Conservation (phyloP, 2,329 filamentous ascomycete genomes). For the Diaporthe aspalathi region DNA sequence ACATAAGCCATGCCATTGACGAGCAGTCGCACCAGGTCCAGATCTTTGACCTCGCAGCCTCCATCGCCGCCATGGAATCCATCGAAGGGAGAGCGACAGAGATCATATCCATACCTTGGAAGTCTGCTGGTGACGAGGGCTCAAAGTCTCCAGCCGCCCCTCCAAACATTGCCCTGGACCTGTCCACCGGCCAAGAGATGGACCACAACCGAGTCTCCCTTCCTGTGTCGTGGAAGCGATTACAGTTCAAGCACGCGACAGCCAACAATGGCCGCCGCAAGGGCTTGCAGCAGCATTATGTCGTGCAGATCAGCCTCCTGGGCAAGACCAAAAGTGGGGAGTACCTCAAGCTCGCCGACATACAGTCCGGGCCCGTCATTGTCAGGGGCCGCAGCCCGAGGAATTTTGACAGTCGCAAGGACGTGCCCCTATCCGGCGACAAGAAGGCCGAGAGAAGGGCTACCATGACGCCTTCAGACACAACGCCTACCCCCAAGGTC, state of each 20-base stretch:
- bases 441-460: constrained; percentile 59
- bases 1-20: constrained; percentile 74
- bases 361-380: constrained; percentile 92
- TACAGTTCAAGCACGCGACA: constrained; percentile 96
- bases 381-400: constrained; percentile 91
- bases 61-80: constrained; percentile 87
- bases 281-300: constrained; percentile 94
- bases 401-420: constrained; percentile 93
- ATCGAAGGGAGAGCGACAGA: constrained; percentile 93
- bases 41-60: constrained; percentile 81
- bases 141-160: constrained; percentile 63
- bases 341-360: constrained; percentile 80
- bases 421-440: constrained; percentile 76
- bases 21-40: constrained; percentile 84
- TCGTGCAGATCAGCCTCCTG: constrained; percentile 85
- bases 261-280: constrained; percentile 96
- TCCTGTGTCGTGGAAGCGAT: constrained; percentile 89
- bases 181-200: constrained; percentile 72
- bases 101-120: constrained; percentile 97
- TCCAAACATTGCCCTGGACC: constrained; percentile 65
- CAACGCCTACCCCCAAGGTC: constrained; percentile 33
- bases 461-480: constrained; percentile 51
- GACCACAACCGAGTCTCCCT: constrained; percentile 84
- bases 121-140: constrained; percentile 69
- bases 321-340: constrained; percentile 78